Conservation (phyloP, 2,329 filamentous ascomycete species). For the Diaporthe eres region DNA sequence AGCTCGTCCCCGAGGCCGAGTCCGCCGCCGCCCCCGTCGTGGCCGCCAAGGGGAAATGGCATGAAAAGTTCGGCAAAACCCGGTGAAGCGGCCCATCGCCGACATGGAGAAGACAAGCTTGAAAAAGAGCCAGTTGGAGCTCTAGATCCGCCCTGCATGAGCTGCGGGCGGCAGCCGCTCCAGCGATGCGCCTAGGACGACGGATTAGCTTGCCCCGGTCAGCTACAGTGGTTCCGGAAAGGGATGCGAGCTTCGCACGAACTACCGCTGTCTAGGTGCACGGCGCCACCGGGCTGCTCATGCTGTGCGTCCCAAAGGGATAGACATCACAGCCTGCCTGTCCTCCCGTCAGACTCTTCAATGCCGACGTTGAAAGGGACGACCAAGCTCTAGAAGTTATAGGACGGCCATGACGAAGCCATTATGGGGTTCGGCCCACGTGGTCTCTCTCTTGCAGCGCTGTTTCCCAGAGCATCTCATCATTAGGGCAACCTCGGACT, state of each 20-base stretch:
- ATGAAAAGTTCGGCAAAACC: slow-evolving; percentile 68
- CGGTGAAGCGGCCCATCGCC: slow-evolving; percentile 50
- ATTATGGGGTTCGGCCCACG: too few relatives aligned
- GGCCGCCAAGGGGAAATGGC: slow-evolving; percentile 67
- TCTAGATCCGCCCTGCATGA: not conserved
- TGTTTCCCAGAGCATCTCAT: not conserved
- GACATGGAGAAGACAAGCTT: not conserved
- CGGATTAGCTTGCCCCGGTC: not conserved
- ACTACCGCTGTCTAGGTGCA: not conserved
- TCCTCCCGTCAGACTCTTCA: not conserved
- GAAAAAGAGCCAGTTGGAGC: not conserved
- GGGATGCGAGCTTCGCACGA: not conserved
- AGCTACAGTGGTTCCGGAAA: too few relatives aligned
- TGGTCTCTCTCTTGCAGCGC: too few relatives aligned
- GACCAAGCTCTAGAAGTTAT: not conserved
- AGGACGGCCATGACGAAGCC: not conserved
- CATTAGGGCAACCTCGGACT: not conserved
- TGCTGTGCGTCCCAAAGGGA: too few relatives aligned
- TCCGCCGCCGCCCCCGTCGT: slow-evolving; percentile 47
- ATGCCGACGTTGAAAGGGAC: not conserved
- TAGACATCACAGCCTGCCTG: not conserved
- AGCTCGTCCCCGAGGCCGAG: slow-evolving; percentile 64
- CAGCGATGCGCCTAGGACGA: not conserved
- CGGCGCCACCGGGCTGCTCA: too few relatives aligned
- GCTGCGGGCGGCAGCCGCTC: not conserved